Evolutionary conservation across 2,329 filamentous ascomycete species (phyloP), one percentile per base, ranked within the genome.

Genomic region (Dendryphion nanum): DNA sequence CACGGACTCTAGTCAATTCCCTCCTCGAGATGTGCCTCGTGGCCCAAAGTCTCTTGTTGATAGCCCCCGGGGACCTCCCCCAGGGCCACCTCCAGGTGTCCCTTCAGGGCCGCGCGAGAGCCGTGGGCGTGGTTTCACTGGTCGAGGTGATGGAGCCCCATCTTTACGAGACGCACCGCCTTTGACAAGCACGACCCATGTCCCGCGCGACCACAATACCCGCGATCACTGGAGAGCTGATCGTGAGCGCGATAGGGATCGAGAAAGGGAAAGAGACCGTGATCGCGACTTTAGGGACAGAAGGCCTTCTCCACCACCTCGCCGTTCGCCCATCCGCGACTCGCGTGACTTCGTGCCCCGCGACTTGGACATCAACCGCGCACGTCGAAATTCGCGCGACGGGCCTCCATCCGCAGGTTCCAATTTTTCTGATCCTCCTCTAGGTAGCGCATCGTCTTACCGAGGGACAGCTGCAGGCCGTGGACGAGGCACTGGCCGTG

Each of bases 11-110:
- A 41, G 40, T 30, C 45, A 36, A 3, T 65, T 64, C 18, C 51
- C 55, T 14, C 40, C 60, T 3, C 48, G 62, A 43, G 87, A 94
- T 47, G 83, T 86, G 2, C 89, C 89, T 3, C 78, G 89, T 39
- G 89, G 86, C 0, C 89, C 89, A 8, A 89, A 90, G 64, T 87
- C 86, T 4, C 71, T 89, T 40, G 77, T 85, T 42, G 86, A 91
- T 79, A 19, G 77, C 13, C 58, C 67, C 33, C 64, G 70, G 36
- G 59, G 60, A n/a, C 60, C 64, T 26, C 54, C 60, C 34, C 42
- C 59, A 8, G 62, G 57, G 18, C 51, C 51, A 5, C 50, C 57
- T 4, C 47, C 58, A 24, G 51, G 56, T 18, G 47, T 58, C 14
- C 61, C 65, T 31, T 55, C 64, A 36, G 66, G 64, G 19, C 83